These are phyloP conservation scores for Wilhelminamyces savonicus DNA, from an alignment of 805 yeast genomes.

Conservation along the genomic window DNA sequence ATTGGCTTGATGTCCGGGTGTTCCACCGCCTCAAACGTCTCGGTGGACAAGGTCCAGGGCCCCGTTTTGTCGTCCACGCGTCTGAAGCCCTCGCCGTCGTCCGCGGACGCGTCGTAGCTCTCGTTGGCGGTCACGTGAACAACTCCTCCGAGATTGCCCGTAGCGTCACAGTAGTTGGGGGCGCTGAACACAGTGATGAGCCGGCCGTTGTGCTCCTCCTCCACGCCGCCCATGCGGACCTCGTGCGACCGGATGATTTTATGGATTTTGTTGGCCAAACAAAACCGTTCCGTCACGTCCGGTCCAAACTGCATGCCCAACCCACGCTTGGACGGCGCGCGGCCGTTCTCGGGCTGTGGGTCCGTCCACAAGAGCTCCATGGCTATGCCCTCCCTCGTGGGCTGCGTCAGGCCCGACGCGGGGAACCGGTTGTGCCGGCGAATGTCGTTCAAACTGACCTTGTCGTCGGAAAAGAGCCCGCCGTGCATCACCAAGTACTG, in stretches of 20 bases:
- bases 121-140: slow-evolving; percentile 57
- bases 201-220: slow-evolving; percentile 78
- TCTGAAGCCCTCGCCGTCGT: slow-evolving; percentile 37
- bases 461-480: slow-evolving; percentile 80
- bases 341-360: slow-evolving; percentile 75
- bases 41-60: slow-evolving; percentile 44
- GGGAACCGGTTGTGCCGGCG: slow-evolving; percentile 64
- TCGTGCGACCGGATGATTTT: slow-evolving; percentile 93
- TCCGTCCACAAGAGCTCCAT: slow-evolving; percentile 98
- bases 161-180: slow-evolving; percentile 93
- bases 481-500: slow-evolving; percentile 92
- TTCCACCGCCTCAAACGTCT: slow-evolving; percentile 71
- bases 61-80: slow-evolving; percentile 29
- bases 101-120: slow-evolving; percentile 39
- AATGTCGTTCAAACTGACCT: slow-evolving; percentile 67
- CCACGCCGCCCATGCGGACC: slow-evolving; percentile 87
- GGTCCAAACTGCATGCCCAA: slow-evolving; percentile 97
- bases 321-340: slow-evolving; percentile 89
- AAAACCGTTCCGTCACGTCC: slow-evolving; percentile 78
- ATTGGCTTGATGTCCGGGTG: slow-evolving; percentile 92
- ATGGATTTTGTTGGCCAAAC: slow-evolving; percentile 62
- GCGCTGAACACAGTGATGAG: slow-evolving; percentile 96
- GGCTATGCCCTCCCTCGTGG: slow-evolving; percentile 85
- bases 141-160: slow-evolving; percentile 87
- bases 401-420: slow-evolving; percentile 51